These are phyloP conservation scores for Nakazawaea molendinolei DNA, from an alignment of 805 yeast genomes.

Conservation along the genomic window DNA sequence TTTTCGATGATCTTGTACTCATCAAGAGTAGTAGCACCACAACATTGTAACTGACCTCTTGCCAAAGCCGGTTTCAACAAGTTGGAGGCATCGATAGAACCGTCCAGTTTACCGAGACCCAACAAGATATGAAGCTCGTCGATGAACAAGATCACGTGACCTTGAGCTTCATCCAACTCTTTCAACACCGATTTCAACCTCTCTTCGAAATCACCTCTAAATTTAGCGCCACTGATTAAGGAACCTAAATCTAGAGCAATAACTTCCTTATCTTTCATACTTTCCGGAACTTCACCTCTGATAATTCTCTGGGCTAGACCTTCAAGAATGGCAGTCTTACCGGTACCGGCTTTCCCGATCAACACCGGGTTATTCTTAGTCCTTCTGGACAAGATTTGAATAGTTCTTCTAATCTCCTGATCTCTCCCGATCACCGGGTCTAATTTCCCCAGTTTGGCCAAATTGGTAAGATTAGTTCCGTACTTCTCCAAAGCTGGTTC, in stretches of 20 bases:
- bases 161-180: slow-evolving; percentile 75
- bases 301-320: slow-evolving; percentile 93
- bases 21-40: slow-evolving; percentile 94
- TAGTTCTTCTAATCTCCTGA: slow-evolving; percentile 88
- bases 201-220: slow-evolving; percentile 93
- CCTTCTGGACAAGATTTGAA: slow-evolving; percentile 85
- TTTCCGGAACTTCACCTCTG: slow-evolving; percentile 90
- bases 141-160: slow-evolving; percentile 72
- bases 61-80: slow-evolving; percentile 90
- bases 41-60: slow-evolving; percentile 84
- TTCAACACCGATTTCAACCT: slow-evolving; percentile 73
- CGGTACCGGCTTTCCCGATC: slow-evolving; percentile 97
- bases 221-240: slow-evolving; percentile 90
- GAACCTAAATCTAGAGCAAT: slow-evolving; percentile 84
- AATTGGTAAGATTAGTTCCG: slow-evolving; percentile 79
- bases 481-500: slow-evolving; percentile 77
- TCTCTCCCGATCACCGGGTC: slow-evolving; percentile 98
- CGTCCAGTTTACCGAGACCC: slow-evolving; percentile 91
- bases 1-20: slow-evolving; percentile 94
- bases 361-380: slow-evolving; percentile 94
- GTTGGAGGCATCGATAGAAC: slow-evolving; percentile 93
- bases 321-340: slow-evolving; percentile 95
- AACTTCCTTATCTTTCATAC: slow-evolving; percentile 80
- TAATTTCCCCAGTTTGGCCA: slow-evolving; percentile 83
- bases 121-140: slow-evolving; percentile 87